Conservation (phyloP, 805 yeast genomes). For the Wickerhamomyces ciferrii region DNA sequence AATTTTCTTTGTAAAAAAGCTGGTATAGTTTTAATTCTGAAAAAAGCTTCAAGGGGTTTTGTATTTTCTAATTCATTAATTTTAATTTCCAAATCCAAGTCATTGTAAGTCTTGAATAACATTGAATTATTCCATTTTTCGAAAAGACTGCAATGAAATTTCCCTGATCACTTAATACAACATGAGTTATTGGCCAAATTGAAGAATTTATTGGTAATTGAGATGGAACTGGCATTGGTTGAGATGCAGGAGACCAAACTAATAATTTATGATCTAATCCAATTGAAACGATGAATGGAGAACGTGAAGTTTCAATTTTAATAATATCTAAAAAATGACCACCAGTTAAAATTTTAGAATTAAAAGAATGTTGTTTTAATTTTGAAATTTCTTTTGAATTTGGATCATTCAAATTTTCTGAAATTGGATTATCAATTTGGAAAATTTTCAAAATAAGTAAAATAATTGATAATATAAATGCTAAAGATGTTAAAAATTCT, state of each 20-base stretch:
- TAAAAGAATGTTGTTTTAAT: conserved; percentile 20
- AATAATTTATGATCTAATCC: conserved; percentile 70
- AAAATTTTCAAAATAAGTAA: conserved; percentile 37
- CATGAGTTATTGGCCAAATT: conserved; percentile 59
- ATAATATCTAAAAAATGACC: conserved; percentile 62
- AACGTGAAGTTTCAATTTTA: conserved; percentile 49
- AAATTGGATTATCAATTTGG: conserved; percentile 9
- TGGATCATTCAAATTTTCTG: conserved; percentile 11
- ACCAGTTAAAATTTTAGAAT: conserved; percentile 38
- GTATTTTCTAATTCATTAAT: conserved; percentile 28
- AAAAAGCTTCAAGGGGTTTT: conserved; percentile 51
- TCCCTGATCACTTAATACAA: conserved; percentile 54
- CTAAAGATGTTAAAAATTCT: conserved; percentile 48
- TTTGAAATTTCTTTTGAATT: conserved; percentile 7
- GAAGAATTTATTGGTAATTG: conserved; percentile 36
- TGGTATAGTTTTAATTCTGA: conserved; percentile 48
- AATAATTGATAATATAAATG: conserved; percentile 46
- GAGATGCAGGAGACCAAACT: conserved; percentile 67
- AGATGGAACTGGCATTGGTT: conserved; percentile 41
- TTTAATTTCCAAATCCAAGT: conserved; percentile 51
- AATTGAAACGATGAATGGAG: conserved; percentile 61
- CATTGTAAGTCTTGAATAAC: conserved; percentile 54
- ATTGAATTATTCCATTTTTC: conserved; percentile 45
- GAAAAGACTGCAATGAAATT: conserved; percentile 51
- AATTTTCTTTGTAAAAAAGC: conserved; percentile 32